Conservation (phyloP, 257 asterid genomes). For the Hygrophila difformis region DNA sequence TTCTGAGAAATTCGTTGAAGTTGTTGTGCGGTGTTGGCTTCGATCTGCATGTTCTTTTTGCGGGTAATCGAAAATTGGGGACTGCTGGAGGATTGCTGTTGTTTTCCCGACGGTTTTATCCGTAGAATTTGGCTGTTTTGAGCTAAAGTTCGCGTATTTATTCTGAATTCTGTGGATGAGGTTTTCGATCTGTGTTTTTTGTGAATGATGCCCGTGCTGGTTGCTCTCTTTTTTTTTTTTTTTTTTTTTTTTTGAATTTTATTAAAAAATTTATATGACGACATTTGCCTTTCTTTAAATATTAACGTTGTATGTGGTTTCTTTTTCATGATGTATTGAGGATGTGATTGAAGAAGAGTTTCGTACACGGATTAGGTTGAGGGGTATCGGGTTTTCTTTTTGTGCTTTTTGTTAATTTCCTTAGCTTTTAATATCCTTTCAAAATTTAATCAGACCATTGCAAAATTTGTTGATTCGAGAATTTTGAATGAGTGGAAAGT, state of each 20-base stretch:
- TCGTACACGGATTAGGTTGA: neutral
- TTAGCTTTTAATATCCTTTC: neutral
- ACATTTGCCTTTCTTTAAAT: too few species aligned
- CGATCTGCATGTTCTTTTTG: slow-evolving; percentile 5
- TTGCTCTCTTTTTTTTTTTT: neutral
- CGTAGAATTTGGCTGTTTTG: too few species aligned
- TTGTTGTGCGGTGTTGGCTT: neutral
- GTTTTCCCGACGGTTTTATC: too few species aligned
- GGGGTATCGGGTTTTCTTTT: neutral
- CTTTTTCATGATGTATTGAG: neutral
- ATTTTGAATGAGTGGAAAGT: neutral
- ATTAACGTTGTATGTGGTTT: neutral
- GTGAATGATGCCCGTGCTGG: neutral
- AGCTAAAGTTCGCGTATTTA: too few species aligned
- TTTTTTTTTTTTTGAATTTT: neutral
- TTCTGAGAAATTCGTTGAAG: neutral
- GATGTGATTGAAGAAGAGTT: neutral
- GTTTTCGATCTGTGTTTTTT: too few species aligned
- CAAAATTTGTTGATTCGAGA: neutral
- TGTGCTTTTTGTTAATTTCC: too few species aligned
- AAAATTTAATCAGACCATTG: neutral
- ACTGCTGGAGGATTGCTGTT: too few species aligned
- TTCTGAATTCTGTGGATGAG: too few species aligned
- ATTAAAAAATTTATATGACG: too few species aligned
- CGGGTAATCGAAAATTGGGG: neutral